Percentiles rank a stretch among this genome's conserved stretches.
Evolutionary conservation across 371 early-diverging fungal genomes (phyloP).

Genomic region (Mortierella sp.): DNA sequence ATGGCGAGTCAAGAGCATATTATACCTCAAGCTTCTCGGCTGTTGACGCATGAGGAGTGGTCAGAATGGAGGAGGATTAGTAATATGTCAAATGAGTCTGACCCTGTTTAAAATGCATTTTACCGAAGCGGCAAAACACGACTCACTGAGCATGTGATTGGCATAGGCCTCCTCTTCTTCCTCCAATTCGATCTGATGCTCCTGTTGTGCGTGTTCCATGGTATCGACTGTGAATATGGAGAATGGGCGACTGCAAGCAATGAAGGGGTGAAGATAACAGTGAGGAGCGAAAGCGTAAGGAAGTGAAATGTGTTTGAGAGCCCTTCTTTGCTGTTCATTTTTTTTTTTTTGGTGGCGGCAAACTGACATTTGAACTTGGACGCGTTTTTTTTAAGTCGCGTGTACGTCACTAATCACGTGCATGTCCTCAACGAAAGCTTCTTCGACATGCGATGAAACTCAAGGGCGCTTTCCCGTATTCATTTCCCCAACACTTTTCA

Average conservation of each 20-base stretch:
- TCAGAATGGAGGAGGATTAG: slow-evolving; percentile 1
- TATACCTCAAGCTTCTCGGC: slow-evolving; percentile 48
- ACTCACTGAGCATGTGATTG: slow-evolving; percentile 41
- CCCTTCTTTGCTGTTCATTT: too few species aligned
- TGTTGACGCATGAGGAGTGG: neutral
- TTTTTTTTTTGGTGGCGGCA: too few species aligned
- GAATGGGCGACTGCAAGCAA: neutral
- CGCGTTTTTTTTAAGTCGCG: too few species aligned
- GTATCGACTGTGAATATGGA: neutral
- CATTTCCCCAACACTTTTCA: neutral
- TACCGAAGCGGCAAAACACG: neutral
- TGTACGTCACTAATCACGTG: too few species aligned
- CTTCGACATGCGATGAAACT: too few species aligned
- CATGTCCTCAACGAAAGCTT: too few species aligned
- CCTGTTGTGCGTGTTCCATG: slow-evolving; percentile 42
- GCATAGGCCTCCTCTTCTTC: slow-evolving; percentile 33
- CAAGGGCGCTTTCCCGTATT: too few species aligned
- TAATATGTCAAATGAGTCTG: slow-evolving; percentile 33
- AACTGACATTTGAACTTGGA: too few species aligned
- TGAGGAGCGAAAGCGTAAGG: neutral
- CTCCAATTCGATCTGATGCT: slow-evolving; percentile 32
- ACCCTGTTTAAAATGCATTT: neutral
- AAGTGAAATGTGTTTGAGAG: neutral
- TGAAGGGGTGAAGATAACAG: neutral
- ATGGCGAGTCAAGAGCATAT: neutral